Evolutionary conservation across 2,329 filamentous ascomycete species (phyloP).

Genomic region (Fusarium camptoceras): DNA sequence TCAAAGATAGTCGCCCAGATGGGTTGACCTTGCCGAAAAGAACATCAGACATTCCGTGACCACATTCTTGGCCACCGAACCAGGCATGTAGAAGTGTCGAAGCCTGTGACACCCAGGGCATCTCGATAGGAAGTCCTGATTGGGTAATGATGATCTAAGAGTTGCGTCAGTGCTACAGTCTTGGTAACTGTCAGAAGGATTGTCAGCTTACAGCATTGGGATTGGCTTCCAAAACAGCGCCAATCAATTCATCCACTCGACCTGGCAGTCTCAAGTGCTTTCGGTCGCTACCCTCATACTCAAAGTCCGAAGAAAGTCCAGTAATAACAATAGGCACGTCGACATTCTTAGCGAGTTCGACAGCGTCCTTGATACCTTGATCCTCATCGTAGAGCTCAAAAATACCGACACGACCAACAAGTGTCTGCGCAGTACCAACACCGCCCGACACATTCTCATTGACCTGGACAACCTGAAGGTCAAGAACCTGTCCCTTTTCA

Average conservation of each 20-base stretch:
- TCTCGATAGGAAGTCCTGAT: slow-evolving; percentile 63
- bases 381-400: slow-evolving; percentile 41
- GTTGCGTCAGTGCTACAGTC: background rate
- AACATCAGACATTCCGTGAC: slow-evolving; percentile 45
- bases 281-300: slow-evolving; percentile 70
- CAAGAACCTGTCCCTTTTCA: slow-evolving; percentile 4
- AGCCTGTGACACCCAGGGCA: slow-evolving; percentile 54
- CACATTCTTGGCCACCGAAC: slow-evolving; percentile 46
- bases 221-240: slow-evolving; percentile 66
- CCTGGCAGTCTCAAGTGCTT: slow-evolving; percentile 76
- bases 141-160: slow-evolving; percentile 36
- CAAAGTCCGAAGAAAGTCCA: slow-evolving; percentile 64
- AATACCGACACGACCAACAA: slow-evolving; percentile 35
- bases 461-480: slow-evolving; percentile 35
- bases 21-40: slow-evolving; percentile 43
- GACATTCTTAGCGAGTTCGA: slow-evolving; percentile 47
- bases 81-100: slow-evolving; percentile 41
- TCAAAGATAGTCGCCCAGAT: slow-evolving; percentile 71
- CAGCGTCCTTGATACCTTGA: slow-evolving; percentile 51
- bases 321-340: slow-evolving; percentile 67
- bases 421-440: slow-evolving; percentile 38
- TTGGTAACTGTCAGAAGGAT: fast-evolving
- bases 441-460: slow-evolving; percentile 39
- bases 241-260: slow-evolving; percentile 68
- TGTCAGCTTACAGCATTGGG: slow-evolving; percentile 65